Percentiles rank a stretch among this genome's conserved stretches.
Conservation (phyloP, 495 filamentous ascomycete genomes). For the Barbatosphaeria neglecta region DNA sequence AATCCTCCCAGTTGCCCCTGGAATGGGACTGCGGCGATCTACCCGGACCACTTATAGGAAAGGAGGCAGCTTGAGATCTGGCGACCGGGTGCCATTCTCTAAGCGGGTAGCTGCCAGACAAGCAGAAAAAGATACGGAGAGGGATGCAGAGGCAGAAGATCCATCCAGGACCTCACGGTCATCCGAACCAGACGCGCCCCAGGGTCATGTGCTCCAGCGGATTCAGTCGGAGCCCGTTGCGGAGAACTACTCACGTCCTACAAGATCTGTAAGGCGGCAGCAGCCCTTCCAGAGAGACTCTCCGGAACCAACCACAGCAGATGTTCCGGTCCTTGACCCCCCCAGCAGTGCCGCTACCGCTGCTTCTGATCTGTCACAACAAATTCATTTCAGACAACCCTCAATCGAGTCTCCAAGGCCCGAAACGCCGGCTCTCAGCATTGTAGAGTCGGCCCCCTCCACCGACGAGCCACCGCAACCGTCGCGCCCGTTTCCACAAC, state of each 20-base stretch:
- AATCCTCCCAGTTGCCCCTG: constrained; percentile 66
- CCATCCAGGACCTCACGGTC: constrained; percentile 11
- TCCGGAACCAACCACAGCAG: neutral
- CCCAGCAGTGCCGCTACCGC: constrained; percentile 4
- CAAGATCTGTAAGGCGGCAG: constrained; percentile 29
- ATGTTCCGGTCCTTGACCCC: constrained; percentile 3
- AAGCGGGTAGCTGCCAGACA: constrained; percentile 51
- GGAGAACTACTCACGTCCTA: constrained; percentile 43
- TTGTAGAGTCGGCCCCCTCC: constrained; percentile 54
- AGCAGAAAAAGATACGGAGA: constrained; percentile 47
- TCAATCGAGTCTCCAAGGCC: constrained; percentile 9
- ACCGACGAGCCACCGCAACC: constrained; percentile 23
- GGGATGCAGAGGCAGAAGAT: constrained; percentile 31
- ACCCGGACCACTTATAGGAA: constrained; percentile 85
- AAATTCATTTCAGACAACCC: constrained; percentile 12
- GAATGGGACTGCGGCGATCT: constrained; percentile 72
- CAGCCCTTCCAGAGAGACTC: constrained; percentile 28
- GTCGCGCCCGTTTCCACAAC: constrained; percentile 29
- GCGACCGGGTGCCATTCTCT: constrained; percentile 47
- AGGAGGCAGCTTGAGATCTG: constrained; percentile 53
- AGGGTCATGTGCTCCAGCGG: constrained; percentile 46
- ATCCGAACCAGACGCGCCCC: constrained; percentile 29
- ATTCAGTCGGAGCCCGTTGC: constrained; percentile 69
- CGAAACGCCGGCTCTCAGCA: constrained; percentile 44
- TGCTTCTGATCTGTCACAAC: constrained; percentile 8